Evolutionary conservation across 23 red algal genomes (phyloP), one percentile per base, ranked within the genome.

Genomic region (Gracilariopsis chorda): DNA sequence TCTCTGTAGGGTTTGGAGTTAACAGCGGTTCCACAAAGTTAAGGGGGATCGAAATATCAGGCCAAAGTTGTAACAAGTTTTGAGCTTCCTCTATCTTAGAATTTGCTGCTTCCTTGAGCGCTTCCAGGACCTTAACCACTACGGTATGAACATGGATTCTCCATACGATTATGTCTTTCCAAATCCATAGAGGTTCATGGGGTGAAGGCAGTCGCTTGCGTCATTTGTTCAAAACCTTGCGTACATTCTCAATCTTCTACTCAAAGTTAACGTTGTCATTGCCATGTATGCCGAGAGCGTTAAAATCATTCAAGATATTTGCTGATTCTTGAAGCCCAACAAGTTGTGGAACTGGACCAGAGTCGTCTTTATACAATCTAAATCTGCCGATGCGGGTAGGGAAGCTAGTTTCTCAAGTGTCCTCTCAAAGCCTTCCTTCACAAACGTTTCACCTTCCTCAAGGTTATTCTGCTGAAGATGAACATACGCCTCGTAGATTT

Each of bases 401-500:
- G 85, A 58, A 24, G 78, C 48, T 69, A 80, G 94, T 10, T 62
- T 67, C 59, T 93, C 78, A 8, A 99, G 24, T 2, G 92, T 70
- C 3, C 60, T 48, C 23, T 94, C 63, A 14, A 90, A 80, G 44
- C 90, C 97, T 21, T 82, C 41, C 3, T 21, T 77, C 9, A 96
- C 81, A 32, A 80, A 43, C 51, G 60, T 81, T 39, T 94, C 93
- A 40, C 80, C 90, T 1, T 76, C 20, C 3, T 91, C 93, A 36
- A 99, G 73, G 51, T 94, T 95, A 72, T 99, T 99, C 27, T 99
- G 93, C 83, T 96, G 97, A 48, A 99, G 63, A 43, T 96, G 88
- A 55, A 94, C 53, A 52, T 91, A 99, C 11, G 92, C 82, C 58
- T 99, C 81, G 48, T 95, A 94, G 19, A 99, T 42, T 48, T 93